These are phyloP conservation scores for Oldenlandia corymbosa DNA, from an alignment of 257 asterid genomes.

Conservation along the genomic window DNA sequence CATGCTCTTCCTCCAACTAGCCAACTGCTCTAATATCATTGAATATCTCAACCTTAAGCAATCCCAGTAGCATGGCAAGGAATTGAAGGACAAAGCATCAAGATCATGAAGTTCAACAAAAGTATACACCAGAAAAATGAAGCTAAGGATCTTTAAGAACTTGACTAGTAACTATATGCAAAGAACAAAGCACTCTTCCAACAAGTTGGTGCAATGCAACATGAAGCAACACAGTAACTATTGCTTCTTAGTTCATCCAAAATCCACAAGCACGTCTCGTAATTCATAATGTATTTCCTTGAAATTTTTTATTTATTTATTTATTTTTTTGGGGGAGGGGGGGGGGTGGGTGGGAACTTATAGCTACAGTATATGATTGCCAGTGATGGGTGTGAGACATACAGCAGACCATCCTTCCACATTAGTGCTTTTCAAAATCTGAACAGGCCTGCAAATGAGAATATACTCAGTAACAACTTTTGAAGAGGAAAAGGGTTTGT, in stretches of 20 bases:
- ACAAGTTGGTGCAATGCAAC: neutral
- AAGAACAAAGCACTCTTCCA: neutral
- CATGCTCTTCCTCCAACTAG: neutral
- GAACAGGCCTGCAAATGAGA: conserved; percentile 73
- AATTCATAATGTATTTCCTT: no score
- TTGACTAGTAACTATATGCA: no score
- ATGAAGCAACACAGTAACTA: neutral
- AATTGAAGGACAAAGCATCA: neutral
- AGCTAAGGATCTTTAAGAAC: neutral
- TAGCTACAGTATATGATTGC: neutral
- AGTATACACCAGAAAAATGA: neutral
- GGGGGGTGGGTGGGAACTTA: no score
- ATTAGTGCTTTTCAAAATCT: conserved; percentile 85
- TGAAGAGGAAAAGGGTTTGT: conserved; percentile 5
- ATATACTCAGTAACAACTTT: conserved; percentile 10
- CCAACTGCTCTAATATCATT: neutral
- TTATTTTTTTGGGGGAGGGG: no score
- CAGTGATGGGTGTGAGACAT: conserved; percentile 25
- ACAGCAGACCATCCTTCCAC: conserved; percentile 99
- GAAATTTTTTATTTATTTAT: no score
- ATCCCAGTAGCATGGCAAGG: neutral
- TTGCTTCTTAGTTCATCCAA: neutral
- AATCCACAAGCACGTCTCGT: no score
- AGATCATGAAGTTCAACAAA: neutral
- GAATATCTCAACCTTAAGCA: neutral